Percentiles rank a stretch among this genome's conserved stretches.
These are phyloP conservation scores for Eleusine coracana DNA, from an alignment of 176 grass and related monocot genomes.

Conservation along the genomic window DNA sequence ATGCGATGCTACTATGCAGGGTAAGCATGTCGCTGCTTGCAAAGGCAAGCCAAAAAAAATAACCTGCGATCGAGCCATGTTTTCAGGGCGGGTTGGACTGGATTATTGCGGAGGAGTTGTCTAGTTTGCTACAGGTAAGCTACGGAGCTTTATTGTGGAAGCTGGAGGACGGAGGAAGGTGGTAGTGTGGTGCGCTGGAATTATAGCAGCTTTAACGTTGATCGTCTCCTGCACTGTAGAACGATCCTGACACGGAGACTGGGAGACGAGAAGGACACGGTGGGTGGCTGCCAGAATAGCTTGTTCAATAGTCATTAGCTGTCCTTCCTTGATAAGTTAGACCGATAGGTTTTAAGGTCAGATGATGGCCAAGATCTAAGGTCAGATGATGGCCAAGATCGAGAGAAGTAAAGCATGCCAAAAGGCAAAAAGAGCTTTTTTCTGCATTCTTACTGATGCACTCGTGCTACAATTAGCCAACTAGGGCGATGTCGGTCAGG, in stretches of 20 bases:
- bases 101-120: slow-evolving; percentile 38
- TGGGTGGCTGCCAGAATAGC: background rate
- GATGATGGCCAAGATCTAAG: background rate
- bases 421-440: too few relatives aligned
- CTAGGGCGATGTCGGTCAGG: too few relatives aligned
- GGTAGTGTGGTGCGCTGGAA: background rate
- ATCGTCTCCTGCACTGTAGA: too few relatives aligned
- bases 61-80: background rate
- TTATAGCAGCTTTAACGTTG: background rate
- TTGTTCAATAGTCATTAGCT: background rate
- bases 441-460: too few relatives aligned
- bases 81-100: slow-evolving; percentile 35
- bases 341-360: background rate
- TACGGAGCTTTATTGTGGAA: too few relatives aligned
- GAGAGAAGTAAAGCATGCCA: too few relatives aligned
- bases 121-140: background rate
- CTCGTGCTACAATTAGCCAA: too few relatives aligned
- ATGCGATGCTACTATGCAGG: background rate
- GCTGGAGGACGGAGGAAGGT: too few relatives aligned
- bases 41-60: background rate
- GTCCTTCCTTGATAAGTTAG: background rate
- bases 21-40: background rate
- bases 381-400: background rate
- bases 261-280: background rate
- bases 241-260: too few relatives aligned